Base-by-base conservation (phyloP, 768 basidiomycete species). In the Flagelloscypha sp. region DNA sequence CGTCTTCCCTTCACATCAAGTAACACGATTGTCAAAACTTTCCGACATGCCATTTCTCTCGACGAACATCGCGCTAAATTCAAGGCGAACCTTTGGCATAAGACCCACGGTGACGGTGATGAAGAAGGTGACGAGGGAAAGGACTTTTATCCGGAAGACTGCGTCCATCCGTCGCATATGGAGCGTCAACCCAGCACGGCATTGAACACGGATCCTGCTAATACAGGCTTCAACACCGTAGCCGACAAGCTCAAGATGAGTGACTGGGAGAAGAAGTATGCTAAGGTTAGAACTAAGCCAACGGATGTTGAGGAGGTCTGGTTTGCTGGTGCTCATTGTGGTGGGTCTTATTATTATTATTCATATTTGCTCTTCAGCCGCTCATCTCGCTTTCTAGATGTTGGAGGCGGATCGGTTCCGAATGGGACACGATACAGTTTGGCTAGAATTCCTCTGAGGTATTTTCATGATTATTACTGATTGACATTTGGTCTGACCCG, bases 11-110 rank as follows among this genome's bases (percentile, higher is more conserved):
- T 79, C 48, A 72, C 72, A 1, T 66, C 62, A 2, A 69, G 70
- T 3, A 74, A 77, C 30, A 65, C 61, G 7, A 69, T 70, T 41
- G 70, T 78, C 27, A 63, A 62, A 4, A 66, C 70, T 12, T 77
- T 81, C 53, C 66, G 80, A 12, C 80, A 84, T 30, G 78, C 77
- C 1, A 49, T 82, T 7, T 55, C 78, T 2, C 65, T 84, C n/a
- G 77, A 81, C 32, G 78, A 80, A 36, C 68, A 62, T 5, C 66
- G 77, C 2, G 61, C 70, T 35, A 77, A 76, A 51, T 79, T 78
- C 52, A 70, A 76, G 40, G 62, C 68, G 2, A 72, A 72, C 40
- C 48, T 66, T 1, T 74, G 68, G 67, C 63, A 69, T 39, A 47
- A 50, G 6, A 53, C 55, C 4, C 47, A 47, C 28, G 38, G 36